phyloP scores from a whole-genome alignment of 1,139 yeast genomes.

The Taphrina populina region DNA sequence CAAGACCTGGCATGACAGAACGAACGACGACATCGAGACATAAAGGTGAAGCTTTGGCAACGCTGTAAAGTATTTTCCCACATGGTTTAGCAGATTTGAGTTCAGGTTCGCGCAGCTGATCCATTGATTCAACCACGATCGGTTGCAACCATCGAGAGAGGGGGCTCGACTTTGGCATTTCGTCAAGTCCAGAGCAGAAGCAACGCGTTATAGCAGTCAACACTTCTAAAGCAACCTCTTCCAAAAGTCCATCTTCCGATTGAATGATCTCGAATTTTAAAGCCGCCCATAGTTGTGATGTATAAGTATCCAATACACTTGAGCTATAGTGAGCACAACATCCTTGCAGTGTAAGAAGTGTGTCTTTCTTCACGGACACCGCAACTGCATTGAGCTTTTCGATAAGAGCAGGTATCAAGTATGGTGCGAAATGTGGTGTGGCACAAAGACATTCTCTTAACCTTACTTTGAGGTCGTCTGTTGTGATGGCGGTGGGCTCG shows the following conservation, averaged over 20 bases:
- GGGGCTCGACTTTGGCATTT: slow-evolving; percentile 40
- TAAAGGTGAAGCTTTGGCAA: slow-evolving; percentile 51
- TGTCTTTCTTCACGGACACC: slow-evolving; percentile 72
- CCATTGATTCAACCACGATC: slow-evolving; percentile 58
- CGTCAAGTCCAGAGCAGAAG: slow-evolving; percentile 47
- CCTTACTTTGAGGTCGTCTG: slow-evolving; percentile 63
- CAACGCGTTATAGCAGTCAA: slow-evolving; percentile 49
- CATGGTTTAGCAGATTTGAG: slow-evolving; percentile 63
- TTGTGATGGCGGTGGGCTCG: slow-evolving; percentile 82
- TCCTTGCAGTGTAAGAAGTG: slow-evolving; percentile 58
- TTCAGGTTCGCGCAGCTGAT: slow-evolving; percentile 53
- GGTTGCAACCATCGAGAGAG: slow-evolving; percentile 42
- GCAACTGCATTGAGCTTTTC: slow-evolving; percentile 86
- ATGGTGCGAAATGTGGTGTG: slow-evolving; percentile 65
- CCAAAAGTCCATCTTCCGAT: slow-evolving; percentile 51
- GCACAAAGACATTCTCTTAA: slow-evolving; percentile 60
- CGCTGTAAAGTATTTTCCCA: slow-evolving; percentile 57
- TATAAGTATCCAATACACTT: slow-evolving; percentile 53
- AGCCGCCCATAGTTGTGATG: slow-evolving; percentile 83
- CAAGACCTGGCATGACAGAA: slow-evolving; percentile 47
- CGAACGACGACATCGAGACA: slow-evolving; percentile 54
- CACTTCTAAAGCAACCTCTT: slow-evolving; percentile 52
- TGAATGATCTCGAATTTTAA: slow-evolving; percentile 83
- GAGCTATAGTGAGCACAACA: slow-evolving; percentile 58
- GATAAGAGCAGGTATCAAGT: slow-evolving; percentile 70